Evolutionary conservation across 805 yeast species (phyloP).

Genomic region (Debaryomyces castellii): DNA sequence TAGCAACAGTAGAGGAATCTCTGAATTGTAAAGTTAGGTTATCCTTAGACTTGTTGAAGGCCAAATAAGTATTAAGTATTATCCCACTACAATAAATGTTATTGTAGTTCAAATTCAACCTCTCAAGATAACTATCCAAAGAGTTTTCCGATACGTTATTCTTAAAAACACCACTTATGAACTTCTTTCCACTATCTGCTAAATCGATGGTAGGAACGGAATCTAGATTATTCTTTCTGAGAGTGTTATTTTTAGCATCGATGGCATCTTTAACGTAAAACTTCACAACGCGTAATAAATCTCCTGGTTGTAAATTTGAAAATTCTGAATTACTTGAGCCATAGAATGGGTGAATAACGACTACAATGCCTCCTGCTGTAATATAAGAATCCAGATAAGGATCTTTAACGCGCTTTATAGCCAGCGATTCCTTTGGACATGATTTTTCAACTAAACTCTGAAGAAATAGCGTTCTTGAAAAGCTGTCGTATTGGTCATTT

Average conservation of each 20-base stretch:
- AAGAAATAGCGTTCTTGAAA: slow-evolving; percentile 26
- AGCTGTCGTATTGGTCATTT: slow-evolving; percentile 20
- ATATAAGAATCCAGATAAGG: slow-evolving; percentile 26
- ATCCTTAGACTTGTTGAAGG: slow-evolving; percentile 10
- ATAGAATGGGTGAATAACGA: slow-evolving; percentile 28
- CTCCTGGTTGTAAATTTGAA: slow-evolving; percentile 26
- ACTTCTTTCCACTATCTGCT: not conserved
- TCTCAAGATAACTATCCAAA: slow-evolving; percentile 10
- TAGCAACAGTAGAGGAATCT: not conserved
- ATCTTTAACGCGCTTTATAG: slow-evolving; percentile 25
- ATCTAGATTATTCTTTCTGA: no score
- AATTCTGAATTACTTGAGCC: slow-evolving; percentile 19
- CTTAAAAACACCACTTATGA: not conserved
- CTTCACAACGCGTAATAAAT: slow-evolving; percentile 25
- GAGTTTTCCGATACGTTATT: not conserved
- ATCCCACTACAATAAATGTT: slow-evolving; percentile 30
- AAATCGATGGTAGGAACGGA: not conserved
- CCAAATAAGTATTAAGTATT: slow-evolving; percentile 26
- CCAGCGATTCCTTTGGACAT: slow-evolving; percentile 8
- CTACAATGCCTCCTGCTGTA: slow-evolving; percentile 31
- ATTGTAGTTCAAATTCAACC: slow-evolving; percentile 14
- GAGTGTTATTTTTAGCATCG: not conserved
- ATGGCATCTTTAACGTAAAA: slow-evolving; percentile 17
- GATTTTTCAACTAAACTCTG: slow-evolving; percentile 19
- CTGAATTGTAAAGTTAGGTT: slow-evolving; percentile 17